Evolutionary conservation across 1,139 yeast genomes (phyloP).

Genomic region (Nakaseomyces bracarensis): DNA sequence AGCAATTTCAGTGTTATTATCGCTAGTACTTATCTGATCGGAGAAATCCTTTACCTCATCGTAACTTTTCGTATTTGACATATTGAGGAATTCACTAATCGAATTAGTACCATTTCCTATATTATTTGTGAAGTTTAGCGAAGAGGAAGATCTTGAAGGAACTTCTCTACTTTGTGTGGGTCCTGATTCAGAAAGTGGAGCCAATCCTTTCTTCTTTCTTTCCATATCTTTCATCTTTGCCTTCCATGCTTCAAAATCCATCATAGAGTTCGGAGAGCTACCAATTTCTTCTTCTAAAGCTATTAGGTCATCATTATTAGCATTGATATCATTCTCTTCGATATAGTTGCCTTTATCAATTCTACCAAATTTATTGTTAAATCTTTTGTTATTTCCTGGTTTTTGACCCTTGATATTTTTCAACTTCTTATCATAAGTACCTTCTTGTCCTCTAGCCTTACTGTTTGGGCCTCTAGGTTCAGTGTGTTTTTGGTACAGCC

Average conservation of each 20-base stretch:
- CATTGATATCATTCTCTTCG: constrained; percentile 10
- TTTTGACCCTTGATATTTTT: constrained; percentile 3
- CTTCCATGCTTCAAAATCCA: constrained; percentile 71
- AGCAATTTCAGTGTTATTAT: background rate
- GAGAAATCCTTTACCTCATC: background rate
- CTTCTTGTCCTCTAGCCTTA: constrained; percentile 9
- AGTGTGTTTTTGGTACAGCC: constrained; percentile 23
- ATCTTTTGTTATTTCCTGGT: constrained; percentile 8
- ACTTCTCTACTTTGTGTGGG: constrained; percentile 43
- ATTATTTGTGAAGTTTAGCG: constrained; percentile 8
- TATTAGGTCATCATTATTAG: constrained; percentile 13
- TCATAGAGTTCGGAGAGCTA: constrained; percentile 45
- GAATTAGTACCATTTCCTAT: constrained; percentile 21
- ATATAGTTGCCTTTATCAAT: constrained; percentile 13
- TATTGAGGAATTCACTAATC: constrained; percentile 28
- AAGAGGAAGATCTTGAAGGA: constrained; percentile 38
- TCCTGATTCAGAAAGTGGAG: constrained; percentile 56
- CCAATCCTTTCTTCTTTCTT: constrained; percentile 40
- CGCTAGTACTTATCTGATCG: background rate
- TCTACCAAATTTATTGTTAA: constrained; percentile 13
- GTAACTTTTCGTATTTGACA: constrained; percentile 13
- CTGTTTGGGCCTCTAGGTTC: constrained; percentile 14
- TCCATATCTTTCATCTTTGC: constrained; percentile 52
- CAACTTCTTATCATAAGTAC: constrained; percentile 13
- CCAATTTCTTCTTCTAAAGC: constrained; percentile 31